These are phyloP conservation scores for Scutellaria barbata DNA, from an alignment of 257 asterid genomes.

Conservation along the genomic window DNA sequence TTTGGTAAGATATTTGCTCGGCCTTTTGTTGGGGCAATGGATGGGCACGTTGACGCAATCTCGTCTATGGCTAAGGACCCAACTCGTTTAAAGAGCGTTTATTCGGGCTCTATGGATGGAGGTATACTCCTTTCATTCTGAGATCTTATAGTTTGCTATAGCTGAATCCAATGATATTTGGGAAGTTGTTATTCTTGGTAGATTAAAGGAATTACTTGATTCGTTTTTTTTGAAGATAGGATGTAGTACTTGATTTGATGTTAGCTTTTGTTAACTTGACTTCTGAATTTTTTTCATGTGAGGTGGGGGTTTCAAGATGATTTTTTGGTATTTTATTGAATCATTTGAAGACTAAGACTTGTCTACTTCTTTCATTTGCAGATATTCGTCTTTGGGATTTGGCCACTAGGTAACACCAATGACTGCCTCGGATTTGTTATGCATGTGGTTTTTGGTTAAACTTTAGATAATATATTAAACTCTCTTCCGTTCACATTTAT, in stretches of 20 bases:
- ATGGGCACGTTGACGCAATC: constrained; percentile 87
- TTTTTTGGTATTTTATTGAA: constrained; percentile 29
- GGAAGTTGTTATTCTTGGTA: constrained; percentile 5
- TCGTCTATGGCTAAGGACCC: constrained; percentile 93
- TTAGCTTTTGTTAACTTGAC: not conserved
- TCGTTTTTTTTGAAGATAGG: constrained; percentile 5
- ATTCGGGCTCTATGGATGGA: constrained; percentile 97
- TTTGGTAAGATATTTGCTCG: constrained; percentile 70
- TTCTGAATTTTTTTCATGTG: not conserved
- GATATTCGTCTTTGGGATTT: constrained; percentile 98
- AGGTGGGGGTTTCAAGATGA: constrained; percentile 14
- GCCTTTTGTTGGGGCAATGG: constrained; percentile 95
- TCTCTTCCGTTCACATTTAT: not conserved
- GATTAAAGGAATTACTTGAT: constrained; percentile 11
- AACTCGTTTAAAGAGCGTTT: constrained; percentile 74
- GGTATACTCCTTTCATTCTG: constrained; percentile 49
- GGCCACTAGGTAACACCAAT: constrained; percentile 67
- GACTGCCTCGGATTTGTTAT: constrained; percentile 27
- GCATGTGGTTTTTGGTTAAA: constrained; percentile 9
- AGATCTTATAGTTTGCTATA: constrained; percentile 11
- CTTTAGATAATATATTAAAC: not conserved
- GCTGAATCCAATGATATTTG: not conserved
- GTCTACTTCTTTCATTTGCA: constrained; percentile 44
- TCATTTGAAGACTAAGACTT: constrained; percentile 20
- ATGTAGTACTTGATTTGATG: not conserved